Base-by-base conservation (phyloP, 768 basidiomycete species). In the Kwoniella sp. region DNA sequence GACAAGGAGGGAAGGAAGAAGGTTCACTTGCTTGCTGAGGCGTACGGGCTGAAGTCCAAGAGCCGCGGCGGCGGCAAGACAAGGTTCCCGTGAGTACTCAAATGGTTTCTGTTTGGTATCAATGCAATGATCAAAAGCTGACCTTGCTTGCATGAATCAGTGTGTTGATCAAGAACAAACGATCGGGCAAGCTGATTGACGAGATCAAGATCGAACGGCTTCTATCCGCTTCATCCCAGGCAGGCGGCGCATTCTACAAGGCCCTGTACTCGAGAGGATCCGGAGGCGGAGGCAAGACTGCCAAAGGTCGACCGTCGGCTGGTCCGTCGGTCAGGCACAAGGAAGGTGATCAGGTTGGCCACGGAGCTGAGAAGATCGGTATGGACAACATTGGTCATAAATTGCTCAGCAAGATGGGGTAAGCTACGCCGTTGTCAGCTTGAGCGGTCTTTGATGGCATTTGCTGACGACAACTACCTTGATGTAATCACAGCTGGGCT, bases 281-380 rank as follows among this genome's bases (percentile, higher is more conserved):
- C 47, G 81, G 73, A 54, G 81, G 79, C 71, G 77, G 69, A 45
- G 58, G 53, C 45, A 55, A 77, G 77, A 22, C 55, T 63, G 28
- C 52, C 51, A 63, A 61, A 25, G 52, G 68, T 28, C 45, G 68
- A 2, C 65, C 68, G 0, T 58, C 63, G 17, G 73, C 69, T 9
- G 73, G 69, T 2, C 47, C 70, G 2, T 70, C 84, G 63, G 85
- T 86, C 22, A 82, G 82, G 63, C 89, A 90, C 59, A 84, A 82
- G 53, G 93, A 96, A 34, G 93, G 93, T 28, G 92, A 94, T 56
- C 88, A 88, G 69, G 92, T 96, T 52, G 93, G 93, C 17, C 89
- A 89, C 17, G 75, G 90, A 85, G 88, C 88, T 54, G 92, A 91
- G 15, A 92, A 88, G 82, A 89, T 97, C 59, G 88, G 86, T 15